Conservation (phyloP, 176 grass and related monocot species). For the Carex littledalei region DNA sequence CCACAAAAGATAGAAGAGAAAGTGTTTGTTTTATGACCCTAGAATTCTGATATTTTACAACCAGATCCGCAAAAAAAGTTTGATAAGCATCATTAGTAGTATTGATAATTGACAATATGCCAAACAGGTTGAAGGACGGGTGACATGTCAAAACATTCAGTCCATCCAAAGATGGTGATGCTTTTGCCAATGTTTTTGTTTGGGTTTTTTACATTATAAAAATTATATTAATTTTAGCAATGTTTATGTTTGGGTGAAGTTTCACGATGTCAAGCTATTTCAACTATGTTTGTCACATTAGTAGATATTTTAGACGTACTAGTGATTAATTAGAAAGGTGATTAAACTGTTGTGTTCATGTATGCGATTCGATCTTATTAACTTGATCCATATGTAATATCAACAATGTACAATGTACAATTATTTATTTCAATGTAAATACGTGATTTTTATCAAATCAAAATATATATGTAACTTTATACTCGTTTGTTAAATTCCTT, state of each 20-base stretch:
- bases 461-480: too few species aligned
- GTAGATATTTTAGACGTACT: neutral
- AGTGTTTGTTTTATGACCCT: neutral
- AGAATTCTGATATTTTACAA: neutral
- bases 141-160: neutral
- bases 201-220: neutral
- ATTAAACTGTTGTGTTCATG: neutral
- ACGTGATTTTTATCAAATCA: too few species aligned
- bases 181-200: neutral
- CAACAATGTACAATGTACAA: too few species aligned
- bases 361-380: too few species aligned
- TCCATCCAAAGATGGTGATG: neutral
- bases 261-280: neutral
- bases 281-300: neutral
- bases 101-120: neutral
- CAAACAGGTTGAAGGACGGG: neutral
- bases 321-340: neutral
- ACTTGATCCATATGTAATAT: too few species aligned
- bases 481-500: too few species aligned
- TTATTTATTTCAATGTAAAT: too few species aligned
- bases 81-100: neutral
- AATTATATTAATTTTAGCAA: neutral
- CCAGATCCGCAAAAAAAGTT: neutral
- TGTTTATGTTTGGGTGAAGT: neutral
- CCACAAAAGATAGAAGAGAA: neutral